Conservation (phyloP, 805 yeast genomes). For the Monosporozyma yasuniensis region DNA sequence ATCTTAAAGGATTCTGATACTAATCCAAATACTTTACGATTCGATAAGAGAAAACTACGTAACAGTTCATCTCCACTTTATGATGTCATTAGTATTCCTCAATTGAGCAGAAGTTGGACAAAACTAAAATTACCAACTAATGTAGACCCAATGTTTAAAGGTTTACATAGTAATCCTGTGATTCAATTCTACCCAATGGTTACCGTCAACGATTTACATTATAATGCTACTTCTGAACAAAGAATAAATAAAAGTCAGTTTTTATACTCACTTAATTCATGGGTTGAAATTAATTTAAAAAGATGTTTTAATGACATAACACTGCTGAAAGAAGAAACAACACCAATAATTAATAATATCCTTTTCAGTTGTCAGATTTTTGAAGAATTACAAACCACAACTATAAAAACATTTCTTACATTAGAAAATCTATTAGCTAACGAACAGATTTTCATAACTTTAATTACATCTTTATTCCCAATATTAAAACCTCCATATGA, state of each 20-base stretch:
- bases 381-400: slow-evolving; percentile 3
- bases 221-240: background rate
- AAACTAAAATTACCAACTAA: slow-evolving; percentile 11
- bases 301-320: slow-evolving; percentile 11
- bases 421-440: slow-evolving; percentile 11
- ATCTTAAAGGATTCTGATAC: slow-evolving; percentile 7
- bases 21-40: slow-evolving; percentile 1
- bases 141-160: slow-evolving; percentile 6
- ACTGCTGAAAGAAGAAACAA: slow-evolving; percentile 3
- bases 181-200: slow-evolving; percentile 8
- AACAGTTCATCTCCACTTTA: slow-evolving; percentile 8
- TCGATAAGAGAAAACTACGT: slow-evolving; percentile 1
- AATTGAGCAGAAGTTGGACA: slow-evolving; percentile 15
- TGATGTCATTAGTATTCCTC: slow-evolving; percentile 10
- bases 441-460: slow-evolving; percentile 7
- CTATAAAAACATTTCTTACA: slow-evolving; percentile 12
- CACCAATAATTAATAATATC: slow-evolving; percentile 4
- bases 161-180: background rate
- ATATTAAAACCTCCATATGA: slow-evolving; percentile 4
- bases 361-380: slow-evolving; percentile 9
- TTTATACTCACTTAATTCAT: slow-evolving; percentile 7
- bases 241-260: slow-evolving; percentile 3
- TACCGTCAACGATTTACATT: slow-evolving; percentile 1
- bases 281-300: slow-evolving; percentile 12
- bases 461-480: slow-evolving; percentile 9